Conservation (phyloP, 202 grass and related monocot genomes). For the Carex arenaria region DNA sequence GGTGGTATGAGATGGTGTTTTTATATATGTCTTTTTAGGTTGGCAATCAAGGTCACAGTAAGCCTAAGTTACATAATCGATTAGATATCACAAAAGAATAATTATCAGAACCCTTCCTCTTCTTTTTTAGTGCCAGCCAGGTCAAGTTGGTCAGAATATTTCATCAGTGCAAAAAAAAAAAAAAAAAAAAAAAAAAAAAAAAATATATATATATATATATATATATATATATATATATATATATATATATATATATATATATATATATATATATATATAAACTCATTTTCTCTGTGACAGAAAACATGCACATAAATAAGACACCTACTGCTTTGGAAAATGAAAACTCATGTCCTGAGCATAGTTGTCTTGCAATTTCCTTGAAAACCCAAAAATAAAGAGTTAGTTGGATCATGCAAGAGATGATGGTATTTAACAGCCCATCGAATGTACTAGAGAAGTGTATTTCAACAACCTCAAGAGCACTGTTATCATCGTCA, state of each 20-base stretch:
- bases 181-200: no score
- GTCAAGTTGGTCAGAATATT: neutral
- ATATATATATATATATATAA: no score
- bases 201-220: no score
- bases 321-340: constrained; percentile 90
- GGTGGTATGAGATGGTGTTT: neutral
- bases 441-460: neutral
- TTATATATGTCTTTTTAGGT: neutral
- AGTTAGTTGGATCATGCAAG: constrained; percentile 2
- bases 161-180: neutral
- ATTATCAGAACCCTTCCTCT: neutral
- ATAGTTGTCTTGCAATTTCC: constrained; percentile 97
- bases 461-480: constrained; percentile 37
- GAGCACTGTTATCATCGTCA: constrained; percentile 70
- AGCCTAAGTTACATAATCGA: neutral
- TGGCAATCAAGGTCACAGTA: neutral
- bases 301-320: constrained; percentile 16
- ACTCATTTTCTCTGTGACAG: neutral
- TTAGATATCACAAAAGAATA: neutral
- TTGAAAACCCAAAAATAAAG: constrained; percentile 16
- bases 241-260: no score
- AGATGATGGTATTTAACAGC: constrained; percentile 1
- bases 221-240: no score
- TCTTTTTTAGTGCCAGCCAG: neutral
- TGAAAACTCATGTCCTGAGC: constrained; percentile 70